Evolutionary conservation across 176 grass and related monocot species (phyloP).

Genomic region (Oryza meyeriana): DNA sequence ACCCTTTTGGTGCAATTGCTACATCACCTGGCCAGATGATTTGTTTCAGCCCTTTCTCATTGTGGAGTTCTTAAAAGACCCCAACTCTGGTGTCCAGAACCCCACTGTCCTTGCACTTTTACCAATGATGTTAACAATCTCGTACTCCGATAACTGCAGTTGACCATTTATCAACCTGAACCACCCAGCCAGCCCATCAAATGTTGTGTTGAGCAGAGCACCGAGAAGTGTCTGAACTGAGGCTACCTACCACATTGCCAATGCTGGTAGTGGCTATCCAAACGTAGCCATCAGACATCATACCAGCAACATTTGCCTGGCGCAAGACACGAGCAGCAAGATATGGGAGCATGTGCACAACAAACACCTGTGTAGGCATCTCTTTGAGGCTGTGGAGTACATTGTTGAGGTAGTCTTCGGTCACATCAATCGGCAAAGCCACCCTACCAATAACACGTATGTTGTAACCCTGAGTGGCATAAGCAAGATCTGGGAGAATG

Average conservation of each 20-base stretch:
- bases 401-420: not conserved
- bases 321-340: conserved; percentile 36
- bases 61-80: too few species aligned
- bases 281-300: conserved; percentile 56
- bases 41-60: too few species aligned
- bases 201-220: conserved; percentile 36
- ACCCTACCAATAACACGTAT: conserved; percentile 16
- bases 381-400: conserved; percentile 42
- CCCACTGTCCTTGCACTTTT: too few species aligned
- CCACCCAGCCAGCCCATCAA: conserved; percentile 49
- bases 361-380: conserved; percentile 44
- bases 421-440: conserved; percentile 21
- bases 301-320: conserved; percentile 10
- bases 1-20: too few species aligned
- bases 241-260: conserved; percentile 3
- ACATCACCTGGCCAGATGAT: too few species aligned
- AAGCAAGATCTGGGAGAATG: conserved; percentile 39
- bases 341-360: conserved; percentile 40
- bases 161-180: conserved; percentile 40
- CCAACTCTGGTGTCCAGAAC: too few species aligned
- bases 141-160: too few species aligned
- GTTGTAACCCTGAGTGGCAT: conserved; percentile 25
- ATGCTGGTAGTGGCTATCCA: conserved; percentile 46
- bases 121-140: too few species aligned
- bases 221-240: conserved; percentile 34